Conservation (phyloP, 805 yeast species). For the Babjeviella inositovora region DNA sequence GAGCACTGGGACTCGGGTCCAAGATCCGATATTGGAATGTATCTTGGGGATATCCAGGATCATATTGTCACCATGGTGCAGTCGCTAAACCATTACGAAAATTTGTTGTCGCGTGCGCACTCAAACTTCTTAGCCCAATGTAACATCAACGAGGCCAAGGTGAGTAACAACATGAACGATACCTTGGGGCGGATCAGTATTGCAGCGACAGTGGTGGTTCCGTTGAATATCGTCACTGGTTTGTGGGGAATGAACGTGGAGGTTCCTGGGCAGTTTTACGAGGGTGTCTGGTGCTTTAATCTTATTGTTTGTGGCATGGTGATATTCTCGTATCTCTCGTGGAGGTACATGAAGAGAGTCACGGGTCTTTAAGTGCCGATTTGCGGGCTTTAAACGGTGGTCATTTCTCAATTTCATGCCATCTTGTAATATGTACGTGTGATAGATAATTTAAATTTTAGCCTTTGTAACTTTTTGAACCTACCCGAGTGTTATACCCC, state of each 20-base stretch:
- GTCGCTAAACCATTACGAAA: constrained; percentile 86
- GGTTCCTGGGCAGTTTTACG: constrained; percentile 79
- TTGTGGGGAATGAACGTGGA: constrained; percentile 98
- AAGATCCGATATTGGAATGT: constrained; percentile 80
- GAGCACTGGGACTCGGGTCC: constrained; percentile 76
- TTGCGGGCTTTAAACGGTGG: no score
- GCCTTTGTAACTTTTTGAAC: no score
- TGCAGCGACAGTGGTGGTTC: constrained; percentile 87
- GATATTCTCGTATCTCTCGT: no score
- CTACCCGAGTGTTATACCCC: no score
- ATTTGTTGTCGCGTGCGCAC: constrained; percentile 85
- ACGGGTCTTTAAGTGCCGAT: no score
- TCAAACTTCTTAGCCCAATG: constrained; percentile 93
- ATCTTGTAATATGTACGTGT: no score
- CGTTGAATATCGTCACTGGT: constrained; percentile 91
- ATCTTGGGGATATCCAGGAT: constrained; percentile 93
- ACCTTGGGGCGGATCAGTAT: constrained; percentile 87
- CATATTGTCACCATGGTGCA: constrained; percentile 97
- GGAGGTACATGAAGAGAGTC: no score
- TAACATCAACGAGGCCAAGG: constrained; percentile 94
- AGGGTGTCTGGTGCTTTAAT: no score
- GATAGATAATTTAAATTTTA: no score
- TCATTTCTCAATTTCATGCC: no score
- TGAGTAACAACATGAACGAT: constrained; percentile 93
- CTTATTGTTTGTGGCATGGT: no score